Conservation (phyloP, 305 asterid species). For the Fraxinus nigra region DNA sequence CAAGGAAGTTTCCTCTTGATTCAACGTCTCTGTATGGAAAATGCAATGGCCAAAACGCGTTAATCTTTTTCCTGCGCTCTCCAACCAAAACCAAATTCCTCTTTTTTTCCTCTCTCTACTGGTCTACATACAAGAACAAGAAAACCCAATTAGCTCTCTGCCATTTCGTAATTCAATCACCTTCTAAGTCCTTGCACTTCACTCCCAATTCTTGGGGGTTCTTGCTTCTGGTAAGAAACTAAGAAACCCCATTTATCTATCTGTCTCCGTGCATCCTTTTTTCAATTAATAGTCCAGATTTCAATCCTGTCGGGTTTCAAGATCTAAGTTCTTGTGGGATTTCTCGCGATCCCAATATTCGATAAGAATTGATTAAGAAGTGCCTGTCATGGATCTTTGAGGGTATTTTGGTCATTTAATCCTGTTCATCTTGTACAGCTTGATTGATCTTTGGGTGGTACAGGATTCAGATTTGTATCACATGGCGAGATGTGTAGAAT, state of each 20-base stretch:
- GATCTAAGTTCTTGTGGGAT: background rate
- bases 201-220: slow-evolving; percentile 28
- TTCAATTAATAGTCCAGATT: background rate
- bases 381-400: slow-evolving; percentile 5
- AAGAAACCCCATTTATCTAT: background rate
- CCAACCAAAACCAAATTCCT: slow-evolving; percentile 30
- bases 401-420: background rate
- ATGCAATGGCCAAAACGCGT: slow-evolving; percentile 31
- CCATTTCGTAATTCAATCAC: background rate
- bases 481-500: background rate
- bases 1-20: slow-evolving; percentile 13
- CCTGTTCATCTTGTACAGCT: slow-evolving; percentile 1
- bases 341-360: background rate
- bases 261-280: background rate
- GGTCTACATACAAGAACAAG: background rate
- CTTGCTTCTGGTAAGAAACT: slow-evolving; percentile 44
- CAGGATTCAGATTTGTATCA: background rate
- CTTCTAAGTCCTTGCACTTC: background rate
- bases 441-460: slow-evolving; percentile 6
- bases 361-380: background rate
- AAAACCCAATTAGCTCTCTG: background rate
- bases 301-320: background rate
- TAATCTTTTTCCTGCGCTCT: background rate
- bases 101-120: background rate
- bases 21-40: slow-evolving; percentile 34